Percentiles rank a stretch among this genome's conserved stretches.
Evolutionary conservation across 148 eudicot genomes (phyloP).

Genomic region (Amaranthus hypochondriacus): DNA sequence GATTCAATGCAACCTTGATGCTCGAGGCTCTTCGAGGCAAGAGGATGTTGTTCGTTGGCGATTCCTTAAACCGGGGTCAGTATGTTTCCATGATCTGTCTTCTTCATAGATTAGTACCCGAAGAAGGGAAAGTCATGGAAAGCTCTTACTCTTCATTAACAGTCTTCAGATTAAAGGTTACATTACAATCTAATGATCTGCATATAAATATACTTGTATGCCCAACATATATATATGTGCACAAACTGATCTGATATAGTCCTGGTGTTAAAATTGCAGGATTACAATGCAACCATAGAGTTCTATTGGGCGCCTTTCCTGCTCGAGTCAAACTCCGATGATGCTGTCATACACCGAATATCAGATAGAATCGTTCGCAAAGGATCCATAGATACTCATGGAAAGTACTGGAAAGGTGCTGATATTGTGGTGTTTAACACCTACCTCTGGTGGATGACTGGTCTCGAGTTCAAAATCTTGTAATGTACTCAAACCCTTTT

Average conservation of each 20-base stretch:
- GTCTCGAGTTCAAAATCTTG: conserved; percentile 73
- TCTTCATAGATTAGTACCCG: conserved; percentile 68
- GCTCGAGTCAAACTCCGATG: conserved; percentile 82
- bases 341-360: conserved; percentile 64
- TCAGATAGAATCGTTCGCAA: conserved; percentile 73
- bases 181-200: background rate
- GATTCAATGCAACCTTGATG: conserved; percentile 89
- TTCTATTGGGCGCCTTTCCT: conserved; percentile 99
- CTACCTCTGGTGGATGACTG: conserved; percentile 98
- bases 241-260: too few species aligned
- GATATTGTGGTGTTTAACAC: conserved; percentile 92
- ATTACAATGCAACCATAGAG: conserved; percentile 87
- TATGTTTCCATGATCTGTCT: conserved; percentile 80
- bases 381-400: conserved; percentile 82
- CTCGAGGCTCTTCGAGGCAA: conserved; percentile 80
- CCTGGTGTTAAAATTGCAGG: conserved; percentile 31
- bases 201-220: background rate
- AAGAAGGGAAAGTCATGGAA: conserved; percentile 66
- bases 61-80: conserved; percentile 88
- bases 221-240: background rate
- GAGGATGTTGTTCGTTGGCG: conserved; percentile 86
- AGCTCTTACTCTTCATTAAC: conserved; percentile 50
- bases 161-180: conserved; percentile 75
- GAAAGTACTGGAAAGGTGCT: conserved; percentile 85
- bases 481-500: conserved; percentile 25